phyloP scores from a whole-genome alignment of 1,139 yeast species.

The Lodderomyces pseudojiufengensis region DNA sequence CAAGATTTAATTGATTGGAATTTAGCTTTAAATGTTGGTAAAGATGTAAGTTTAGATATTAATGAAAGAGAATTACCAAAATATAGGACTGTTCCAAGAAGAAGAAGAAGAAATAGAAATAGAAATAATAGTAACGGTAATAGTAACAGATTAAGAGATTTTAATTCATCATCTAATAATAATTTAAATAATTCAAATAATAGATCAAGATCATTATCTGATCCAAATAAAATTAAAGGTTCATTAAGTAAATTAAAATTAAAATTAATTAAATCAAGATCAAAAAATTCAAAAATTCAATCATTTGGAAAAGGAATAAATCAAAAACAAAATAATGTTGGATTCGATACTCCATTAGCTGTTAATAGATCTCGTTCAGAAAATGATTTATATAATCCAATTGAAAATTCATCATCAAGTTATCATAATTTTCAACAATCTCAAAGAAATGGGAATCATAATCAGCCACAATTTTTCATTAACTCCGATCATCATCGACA shows the following conservation, averaged over 20 bases:
- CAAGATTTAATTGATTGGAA: slow-evolving; percentile 68
- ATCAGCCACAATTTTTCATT: background rate
- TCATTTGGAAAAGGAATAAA: background rate
- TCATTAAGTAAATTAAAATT: slow-evolving; percentile 21
- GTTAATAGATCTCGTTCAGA: slow-evolving; percentile 18
- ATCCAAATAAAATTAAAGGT: slow-evolving; percentile 18
- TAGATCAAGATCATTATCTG: slow-evolving; percentile 14
- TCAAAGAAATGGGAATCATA: background rate
- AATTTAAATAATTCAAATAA: background rate
- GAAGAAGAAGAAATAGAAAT: slow-evolving; percentile 38
- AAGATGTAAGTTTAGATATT: slow-evolving; percentile 62
- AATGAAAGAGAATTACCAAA: slow-evolving; percentile 57
- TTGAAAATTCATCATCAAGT: background rate
- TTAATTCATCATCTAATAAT: background rate
- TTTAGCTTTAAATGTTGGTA: slow-evolving; percentile 54
- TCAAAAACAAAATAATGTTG: background rate
- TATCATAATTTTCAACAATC: background rate
- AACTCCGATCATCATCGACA: no score
- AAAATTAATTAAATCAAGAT: slow-evolving; percentile 11
- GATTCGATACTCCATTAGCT: background rate
- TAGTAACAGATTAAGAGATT: slow-evolving; percentile 4
- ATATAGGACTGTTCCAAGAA: slow-evolving; percentile 71
- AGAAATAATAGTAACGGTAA: slow-evolving; percentile 7
- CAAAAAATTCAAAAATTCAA: background rate
- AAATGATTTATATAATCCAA: slow-evolving; percentile 11